phyloP scores from a whole-genome alignment of 148 eudicot species.

The Selenicereus undatus region DNA sequence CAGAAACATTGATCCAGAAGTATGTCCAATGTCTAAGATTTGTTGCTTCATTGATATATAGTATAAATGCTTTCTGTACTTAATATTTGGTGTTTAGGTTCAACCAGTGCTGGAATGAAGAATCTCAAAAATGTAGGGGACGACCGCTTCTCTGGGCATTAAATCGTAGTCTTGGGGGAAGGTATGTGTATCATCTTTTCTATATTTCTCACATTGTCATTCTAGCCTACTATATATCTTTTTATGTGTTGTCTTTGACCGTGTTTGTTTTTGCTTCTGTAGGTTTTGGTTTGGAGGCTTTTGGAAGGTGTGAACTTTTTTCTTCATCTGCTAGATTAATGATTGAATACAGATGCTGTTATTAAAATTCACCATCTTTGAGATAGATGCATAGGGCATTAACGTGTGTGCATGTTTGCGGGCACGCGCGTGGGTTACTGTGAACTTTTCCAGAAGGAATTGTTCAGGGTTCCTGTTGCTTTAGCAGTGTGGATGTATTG shows the following conservation, averaged over 20 bases:
- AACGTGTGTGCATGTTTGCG: no score
- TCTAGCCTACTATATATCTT: not conserved
- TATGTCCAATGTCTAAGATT: slow-evolving; percentile 25
- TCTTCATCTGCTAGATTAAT: slow-evolving; percentile 12
- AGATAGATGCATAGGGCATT: not conserved
- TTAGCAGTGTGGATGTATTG: no score
- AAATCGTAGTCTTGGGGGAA: slow-evolving; percentile 82
- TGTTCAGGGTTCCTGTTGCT: no score
- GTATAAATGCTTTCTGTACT: slow-evolving; percentile 1
- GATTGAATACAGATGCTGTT: slow-evolving; percentile 3
- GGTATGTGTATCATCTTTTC: slow-evolving; percentile 36
- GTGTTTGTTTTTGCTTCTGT: slow-evolving; percentile 21
- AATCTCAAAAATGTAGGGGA: slow-evolving; percentile 60
- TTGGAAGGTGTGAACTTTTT: slow-evolving; percentile 68
- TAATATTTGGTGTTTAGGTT: slow-evolving; percentile 46
- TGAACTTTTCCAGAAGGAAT: no score
- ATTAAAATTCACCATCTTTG: not conserved
- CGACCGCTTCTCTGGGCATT: slow-evolving; percentile 80
- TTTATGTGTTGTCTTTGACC: slow-evolving; percentile 17
- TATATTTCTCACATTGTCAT: not conserved
- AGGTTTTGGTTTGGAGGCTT: slow-evolving; percentile 99
- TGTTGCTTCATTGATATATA: not conserved
- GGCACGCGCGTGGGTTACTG: no score
- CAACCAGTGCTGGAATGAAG: slow-evolving; percentile 75
- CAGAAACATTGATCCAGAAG: slow-evolving; percentile 81